These are phyloP conservation scores for Citrus australasica DNA, from an alignment of 345 rosid species.

Conservation along the genomic window DNA sequence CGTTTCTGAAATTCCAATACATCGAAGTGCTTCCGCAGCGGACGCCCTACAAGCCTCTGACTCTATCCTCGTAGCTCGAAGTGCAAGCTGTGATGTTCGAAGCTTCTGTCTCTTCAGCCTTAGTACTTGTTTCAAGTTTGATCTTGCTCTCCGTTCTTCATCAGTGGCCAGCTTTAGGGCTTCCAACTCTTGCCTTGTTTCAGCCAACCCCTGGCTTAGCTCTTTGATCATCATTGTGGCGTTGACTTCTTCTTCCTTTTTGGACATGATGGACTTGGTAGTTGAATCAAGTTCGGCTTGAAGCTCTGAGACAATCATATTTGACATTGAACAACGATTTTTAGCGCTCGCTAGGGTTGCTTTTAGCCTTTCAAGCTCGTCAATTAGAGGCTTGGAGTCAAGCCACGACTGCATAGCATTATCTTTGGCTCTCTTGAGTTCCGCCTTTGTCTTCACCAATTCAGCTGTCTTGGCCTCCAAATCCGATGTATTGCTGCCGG, in stretches of 20 bases:
- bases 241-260: constrained; percentile 32
- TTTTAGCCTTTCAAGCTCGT: constrained; percentile 50
- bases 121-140: constrained; percentile 31
- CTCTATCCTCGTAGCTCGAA: constrained; percentile 39
- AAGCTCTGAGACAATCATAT: constrained; percentile 27
- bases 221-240: constrained; percentile 20
- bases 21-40: constrained; percentile 19
- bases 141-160: constrained; percentile 26
- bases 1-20: constrained; percentile 20
- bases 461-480: constrained; percentile 31
- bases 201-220: constrained; percentile 18
- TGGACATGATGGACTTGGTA: constrained; percentile 11
- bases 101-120: constrained; percentile 44
- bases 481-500: background rate
- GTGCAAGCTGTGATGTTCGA: constrained; percentile 30
- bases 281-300: constrained; percentile 32
- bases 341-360: constrained; percentile 28
- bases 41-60: constrained; percentile 41
- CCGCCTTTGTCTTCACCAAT: constrained; percentile 30
- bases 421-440: constrained; percentile 40
- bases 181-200: constrained; percentile 23
- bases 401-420: constrained; percentile 46
- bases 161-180: constrained; percentile 19
- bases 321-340: constrained; percentile 33
- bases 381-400: constrained; percentile 52